Evolutionary conservation across 2,329 filamentous ascomycete species (phyloP).

Genomic region (Epichloe brachyelytri): DNA sequence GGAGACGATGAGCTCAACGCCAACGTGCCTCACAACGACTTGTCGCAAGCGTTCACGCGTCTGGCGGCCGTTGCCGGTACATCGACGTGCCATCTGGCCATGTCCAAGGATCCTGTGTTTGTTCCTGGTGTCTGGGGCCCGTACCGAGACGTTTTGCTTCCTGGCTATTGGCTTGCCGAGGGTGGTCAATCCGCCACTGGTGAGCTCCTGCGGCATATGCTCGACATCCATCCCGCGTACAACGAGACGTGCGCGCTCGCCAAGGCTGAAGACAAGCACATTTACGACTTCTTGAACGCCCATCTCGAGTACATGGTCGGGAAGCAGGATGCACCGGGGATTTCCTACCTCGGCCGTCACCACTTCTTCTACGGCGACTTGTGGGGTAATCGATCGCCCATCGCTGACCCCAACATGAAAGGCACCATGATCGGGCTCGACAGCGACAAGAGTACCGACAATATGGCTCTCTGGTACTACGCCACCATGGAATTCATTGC

Average conservation of each 20-base stretch:
- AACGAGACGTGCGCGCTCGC: constrained; percentile 67
- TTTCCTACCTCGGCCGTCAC: constrained; percentile 80
- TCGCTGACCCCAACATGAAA: constrained; percentile 88
- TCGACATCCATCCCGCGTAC: constrained; percentile 90
- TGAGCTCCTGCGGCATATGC: constrained; percentile 83
- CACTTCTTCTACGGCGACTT: constrained; percentile 98
- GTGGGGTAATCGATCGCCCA: constrained; percentile 89
- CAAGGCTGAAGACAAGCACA: constrained; percentile 70
- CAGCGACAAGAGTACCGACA: constrained; percentile 75
- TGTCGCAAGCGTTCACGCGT: constrained; percentile 84
- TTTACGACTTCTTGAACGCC: constrained; percentile 89
- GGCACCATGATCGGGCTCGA: constrained; percentile 79
- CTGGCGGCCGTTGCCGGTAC: constrained; percentile 91
- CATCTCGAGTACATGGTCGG: constrained; percentile 68
- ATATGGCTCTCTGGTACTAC: constrained; percentile 86
- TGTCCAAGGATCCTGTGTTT: constrained; percentile 88
- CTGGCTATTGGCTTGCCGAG: constrained; percentile 92
- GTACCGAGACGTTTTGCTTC: constrained; percentile 85
- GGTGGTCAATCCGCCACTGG: constrained; percentile 94
- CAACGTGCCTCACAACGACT: constrained; percentile 62
- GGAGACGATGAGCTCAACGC: constrained; percentile 52
- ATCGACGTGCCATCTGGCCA: constrained; percentile 92
- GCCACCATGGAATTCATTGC: constrained; percentile 97
- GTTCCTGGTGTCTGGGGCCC: constrained; percentile 95
- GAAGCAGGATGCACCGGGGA: constrained; percentile 55